Percentiles rank a stretch among this genome's conserved stretches.
Conservation (phyloP, 192 early-diverging fungal species). For the Phlyctochytrium bullatum region DNA sequence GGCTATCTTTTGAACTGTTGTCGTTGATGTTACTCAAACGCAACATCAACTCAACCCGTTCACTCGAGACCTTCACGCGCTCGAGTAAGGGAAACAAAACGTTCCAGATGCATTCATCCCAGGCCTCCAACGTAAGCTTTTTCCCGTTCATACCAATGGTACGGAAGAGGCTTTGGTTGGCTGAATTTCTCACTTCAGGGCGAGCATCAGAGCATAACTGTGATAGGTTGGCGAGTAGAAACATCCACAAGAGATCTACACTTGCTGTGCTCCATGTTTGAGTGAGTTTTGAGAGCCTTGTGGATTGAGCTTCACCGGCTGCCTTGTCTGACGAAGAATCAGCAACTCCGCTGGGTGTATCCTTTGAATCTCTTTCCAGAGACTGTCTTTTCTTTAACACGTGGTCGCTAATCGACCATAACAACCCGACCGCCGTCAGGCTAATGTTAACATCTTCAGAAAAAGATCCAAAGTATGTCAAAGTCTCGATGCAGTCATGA, state of each 20-base stretch:
- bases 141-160: slow-evolving; percentile 88
- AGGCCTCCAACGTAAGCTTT: slow-evolving; percentile 65
- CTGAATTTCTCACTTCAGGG: slow-evolving; percentile 90
- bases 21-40: too few relatives aligned
- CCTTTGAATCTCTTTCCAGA: slow-evolving; percentile 35
- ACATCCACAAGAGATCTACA: slow-evolving; percentile 80
- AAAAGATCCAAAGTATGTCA: slow-evolving; percentile 79
- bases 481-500: slow-evolving; percentile 74
- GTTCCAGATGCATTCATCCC: slow-evolving; percentile 84
- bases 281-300: too few relatives aligned
- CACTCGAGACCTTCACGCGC: slow-evolving; percentile 58
- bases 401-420: slow-evolving; percentile 92
- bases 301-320: not conserved
- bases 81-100: slow-evolving; percentile 82
- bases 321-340: not conserved
- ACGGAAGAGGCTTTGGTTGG: slow-evolving; percentile 92
- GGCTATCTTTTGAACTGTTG: not conserved
- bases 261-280: slow-evolving; percentile 28
- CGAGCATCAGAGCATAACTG: slow-evolving; percentile 78
- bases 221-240: slow-evolving; percentile 79
- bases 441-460: slow-evolving; percentile 91
- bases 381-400: slow-evolving; percentile 72
- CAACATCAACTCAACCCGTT: slow-evolving; percentile 17
- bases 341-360: too few relatives aligned
- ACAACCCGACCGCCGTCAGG: slow-evolving; percentile 84